Evolutionary conservation across 768 basidiomycete species (phyloP), one percentile per base, ranked within the genome.

Genomic region (Glaciozyma antarctica): DNA sequence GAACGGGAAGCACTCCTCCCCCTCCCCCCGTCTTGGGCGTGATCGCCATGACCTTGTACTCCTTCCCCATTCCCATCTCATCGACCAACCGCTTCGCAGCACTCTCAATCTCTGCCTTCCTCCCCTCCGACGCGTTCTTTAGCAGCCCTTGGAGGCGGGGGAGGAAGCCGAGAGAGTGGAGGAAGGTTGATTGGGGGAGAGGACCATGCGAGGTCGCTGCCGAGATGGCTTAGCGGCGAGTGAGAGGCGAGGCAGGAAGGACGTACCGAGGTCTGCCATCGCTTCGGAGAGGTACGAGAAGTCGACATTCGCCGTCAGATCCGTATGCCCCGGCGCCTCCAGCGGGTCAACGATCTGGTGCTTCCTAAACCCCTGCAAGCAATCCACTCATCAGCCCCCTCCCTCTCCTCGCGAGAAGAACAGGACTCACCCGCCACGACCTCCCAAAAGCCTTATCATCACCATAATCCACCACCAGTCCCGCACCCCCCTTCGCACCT

Each of bases 281-380:
- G 88, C 85, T 77, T 95, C 90, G 73, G 82, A 81, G 54, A 98
- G 80, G 75, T 88, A 89, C 0, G 85, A 83, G 77, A 98, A 98
- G 77, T 99, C 93, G 56, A 99, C 94, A 73, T 98, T 95, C n/a
- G 88, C 86, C 0, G 95, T 99, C 55, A 98, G 78, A 76, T 99
- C 95, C 49, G 88, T 87, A 49, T 88, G 81, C 22, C 95, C 95
- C 0, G 93, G 92, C 15, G 81, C 78, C 60, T 87, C 81, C 73
- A 98, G 94, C 5, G 88, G 80, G 75, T 93, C 87, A 2, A 88
- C 87, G 19, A 90, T 84, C 64, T 85, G 81, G 74, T 98, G 95
- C 26, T 84, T 80, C 76, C 86, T 86, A 81, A 99, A 97, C 0
- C 88, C 95, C 93, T 97, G 55, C 21, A 28, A 52, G 0, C 19